A percentile compares a stretch with the other conserved stretches of the same genome.
phyloP scores from a whole-genome alignment of 2,329 filamentous ascomycete species.

The Aspergillus melleus region DNA sequence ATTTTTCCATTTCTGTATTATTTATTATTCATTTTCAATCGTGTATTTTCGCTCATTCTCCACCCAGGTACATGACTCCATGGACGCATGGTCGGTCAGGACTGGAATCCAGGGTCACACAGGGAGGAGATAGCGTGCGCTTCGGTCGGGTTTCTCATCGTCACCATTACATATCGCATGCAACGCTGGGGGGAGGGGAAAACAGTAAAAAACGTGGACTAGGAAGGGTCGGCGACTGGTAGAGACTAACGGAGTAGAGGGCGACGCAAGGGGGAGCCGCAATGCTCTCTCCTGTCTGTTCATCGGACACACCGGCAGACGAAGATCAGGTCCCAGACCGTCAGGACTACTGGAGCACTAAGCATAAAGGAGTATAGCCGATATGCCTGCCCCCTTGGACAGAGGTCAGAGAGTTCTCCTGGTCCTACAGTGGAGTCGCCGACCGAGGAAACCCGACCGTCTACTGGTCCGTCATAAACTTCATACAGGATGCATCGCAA shows the following conservation, averaged over 20 bases:
- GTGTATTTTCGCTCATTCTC: not conserved
- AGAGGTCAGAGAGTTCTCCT: no score
- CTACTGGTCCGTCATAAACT: not conserved
- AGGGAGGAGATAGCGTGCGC: not conserved
- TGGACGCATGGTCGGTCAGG: not conserved
- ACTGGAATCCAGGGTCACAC: not conserved
- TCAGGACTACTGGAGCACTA: not conserved
- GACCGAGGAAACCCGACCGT: not conserved
- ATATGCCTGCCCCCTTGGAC: not conserved
- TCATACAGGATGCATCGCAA: not conserved
- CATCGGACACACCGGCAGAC: slow-evolving; percentile 1
- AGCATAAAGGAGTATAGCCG: not conserved
- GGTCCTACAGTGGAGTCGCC: not conserved
- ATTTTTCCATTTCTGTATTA: not conserved
- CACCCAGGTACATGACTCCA: not conserved
- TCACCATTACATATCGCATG: not conserved
- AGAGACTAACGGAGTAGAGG: not conserved
- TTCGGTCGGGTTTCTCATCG: not conserved
- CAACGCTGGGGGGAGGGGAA: not conserved
- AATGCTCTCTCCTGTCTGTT: not conserved
- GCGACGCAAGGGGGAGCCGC: slow-evolving; percentile 1
- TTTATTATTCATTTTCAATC: no score
- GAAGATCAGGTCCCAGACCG: not conserved
- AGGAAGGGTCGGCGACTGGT: not conserved
- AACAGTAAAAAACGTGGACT: not conserved